phyloP scores from a whole-genome alignment of 2,329 filamentous ascomycete species.

The Aspergillus ustus region DNA sequence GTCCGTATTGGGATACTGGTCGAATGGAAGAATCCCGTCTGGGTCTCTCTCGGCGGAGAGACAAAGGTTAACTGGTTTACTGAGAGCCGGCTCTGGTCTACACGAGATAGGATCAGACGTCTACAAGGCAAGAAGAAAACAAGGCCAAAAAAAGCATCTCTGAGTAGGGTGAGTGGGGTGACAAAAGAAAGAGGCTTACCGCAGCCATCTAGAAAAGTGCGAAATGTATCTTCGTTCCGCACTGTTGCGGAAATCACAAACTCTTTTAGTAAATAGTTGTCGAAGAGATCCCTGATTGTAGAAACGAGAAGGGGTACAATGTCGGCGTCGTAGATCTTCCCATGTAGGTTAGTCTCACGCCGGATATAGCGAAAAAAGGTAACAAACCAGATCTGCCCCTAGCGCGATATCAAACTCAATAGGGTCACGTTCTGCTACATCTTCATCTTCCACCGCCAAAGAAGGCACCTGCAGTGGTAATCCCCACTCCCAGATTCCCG shows the following conservation, averaged over 20 bases:
- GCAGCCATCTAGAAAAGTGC: conserved; percentile 61
- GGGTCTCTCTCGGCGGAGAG: conserved; percentile 47
- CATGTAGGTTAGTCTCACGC: not conserved
- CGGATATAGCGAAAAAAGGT: not conserved
- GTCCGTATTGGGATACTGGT: conserved; percentile 44
- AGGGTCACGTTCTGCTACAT: not conserved
- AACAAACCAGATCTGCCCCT: conserved; percentile 47
- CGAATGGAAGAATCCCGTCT: conserved; percentile 55
- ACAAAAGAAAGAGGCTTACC: conserved; percentile 52
- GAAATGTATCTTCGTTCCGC: conserved; percentile 66
- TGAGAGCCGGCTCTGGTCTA: conserved; percentile 41
- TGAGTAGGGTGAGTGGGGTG: not conserved
- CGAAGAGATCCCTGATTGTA: conserved; percentile 61
- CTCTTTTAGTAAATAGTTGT: conserved; percentile 54
- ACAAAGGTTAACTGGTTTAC: conserved; percentile 47
- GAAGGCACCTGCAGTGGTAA: conserved; percentile 30
- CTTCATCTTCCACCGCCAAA: conserved; percentile 8
- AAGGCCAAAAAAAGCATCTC: not conserved
- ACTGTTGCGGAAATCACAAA: conserved; percentile 66
- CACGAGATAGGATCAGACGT: conserved; percentile 9
- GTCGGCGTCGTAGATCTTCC: conserved; percentile 64
- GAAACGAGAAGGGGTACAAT: conserved; percentile 62
- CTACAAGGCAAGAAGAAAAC: not conserved
- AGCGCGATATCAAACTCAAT: conserved; percentile 45
- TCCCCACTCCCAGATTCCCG: conserved; percentile 51